Evolutionary conservation across 441 rosid genomes (phyloP).

Genomic region (Populus hybrid): DNA sequence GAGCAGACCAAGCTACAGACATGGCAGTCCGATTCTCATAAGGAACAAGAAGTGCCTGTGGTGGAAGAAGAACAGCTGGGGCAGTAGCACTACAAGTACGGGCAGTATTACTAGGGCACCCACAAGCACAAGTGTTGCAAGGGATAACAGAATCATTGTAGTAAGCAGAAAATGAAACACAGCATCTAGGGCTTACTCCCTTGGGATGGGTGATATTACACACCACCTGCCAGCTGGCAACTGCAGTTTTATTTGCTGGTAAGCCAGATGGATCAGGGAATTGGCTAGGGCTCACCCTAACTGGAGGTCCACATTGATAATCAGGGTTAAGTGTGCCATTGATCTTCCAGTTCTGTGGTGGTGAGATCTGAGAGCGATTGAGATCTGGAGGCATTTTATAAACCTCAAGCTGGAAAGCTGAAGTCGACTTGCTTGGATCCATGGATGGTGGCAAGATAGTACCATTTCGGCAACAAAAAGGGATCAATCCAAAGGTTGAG

Average conservation of each 20-base stretch:
- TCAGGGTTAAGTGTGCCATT: conserved; percentile 76
- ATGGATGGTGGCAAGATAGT: conserved; percentile 72
- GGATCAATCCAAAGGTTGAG: conserved; percentile 59
- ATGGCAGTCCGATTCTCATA: conserved; percentile 68
- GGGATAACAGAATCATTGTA: conserved; percentile 86
- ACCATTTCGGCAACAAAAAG: conserved; percentile 84
- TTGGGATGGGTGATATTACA: conserved; percentile 79
- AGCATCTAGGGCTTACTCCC: conserved; percentile 60
- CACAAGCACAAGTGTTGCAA: conserved; percentile 86
- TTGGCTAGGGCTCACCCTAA: conserved; percentile 67
- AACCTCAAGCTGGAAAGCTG: conserved; percentile 79
- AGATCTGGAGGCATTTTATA: conserved; percentile 87
- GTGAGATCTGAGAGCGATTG: conserved; percentile 59
- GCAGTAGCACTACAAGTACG: conserved; percentile 62
- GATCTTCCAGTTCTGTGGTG: conserved; percentile 86
- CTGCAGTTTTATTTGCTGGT: conserved; percentile 49
- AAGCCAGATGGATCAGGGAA: conserved; percentile 64
- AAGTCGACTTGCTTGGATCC: conserved; percentile 78
- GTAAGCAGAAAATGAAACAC: conserved; percentile 91
- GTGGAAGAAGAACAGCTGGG: conserved; percentile 71
- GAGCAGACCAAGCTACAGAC: conserved; percentile 58
- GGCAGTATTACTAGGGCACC: conserved; percentile 49
- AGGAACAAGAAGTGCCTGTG: conserved; percentile 73
- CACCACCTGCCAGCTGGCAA: conserved; percentile 94
- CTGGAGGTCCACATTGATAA: conserved; percentile 78